These are phyloP conservation scores for Lophium mytilinum DNA, from an alignment of 495 filamentous ascomycete species.

Conservation along the genomic window DNA sequence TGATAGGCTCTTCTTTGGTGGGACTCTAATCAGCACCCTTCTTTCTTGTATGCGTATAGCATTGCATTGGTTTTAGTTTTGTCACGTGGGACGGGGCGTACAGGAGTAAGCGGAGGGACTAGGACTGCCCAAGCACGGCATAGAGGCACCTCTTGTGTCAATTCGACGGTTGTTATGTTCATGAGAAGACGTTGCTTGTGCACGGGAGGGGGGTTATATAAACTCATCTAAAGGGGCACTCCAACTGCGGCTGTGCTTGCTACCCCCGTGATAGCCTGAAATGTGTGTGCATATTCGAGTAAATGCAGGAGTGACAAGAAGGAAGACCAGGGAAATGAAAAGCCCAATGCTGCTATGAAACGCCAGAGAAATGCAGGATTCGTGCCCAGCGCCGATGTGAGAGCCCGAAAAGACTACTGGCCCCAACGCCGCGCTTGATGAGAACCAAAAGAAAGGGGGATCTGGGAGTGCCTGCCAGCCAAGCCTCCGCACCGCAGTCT, in stretches of 20 bases:
- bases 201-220: too few species aligned
- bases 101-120: too few species aligned
- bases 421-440: constrained; percentile 14
- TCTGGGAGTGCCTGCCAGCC: not conserved
- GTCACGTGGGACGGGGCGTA: not conserved
- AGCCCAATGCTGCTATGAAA: not conserved
- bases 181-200: too few species aligned
- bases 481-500: constrained; percentile 10
- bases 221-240: too few species aligned
- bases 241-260: too few species aligned
- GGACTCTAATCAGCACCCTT: too few species aligned
- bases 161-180: too few species aligned
- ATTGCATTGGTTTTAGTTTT: too few species aligned
- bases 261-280: too few species aligned
- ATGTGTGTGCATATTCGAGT: not conserved
- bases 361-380: constrained; percentile 8
- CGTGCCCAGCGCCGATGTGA: not conserved
- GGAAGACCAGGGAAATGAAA: not conserved
- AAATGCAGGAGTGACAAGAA: not conserved
- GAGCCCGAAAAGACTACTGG: not conserved
- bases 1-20: constrained; percentile 22
- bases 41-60: too few species aligned
- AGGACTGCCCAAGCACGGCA: too few species aligned
- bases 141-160: too few species aligned
- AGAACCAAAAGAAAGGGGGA: not conserved